Percentiles rank a stretch among this genome's conserved stretches.
Conservation (phyloP, 768 basidiomycete genomes). For the Suillus sp. region DNA sequence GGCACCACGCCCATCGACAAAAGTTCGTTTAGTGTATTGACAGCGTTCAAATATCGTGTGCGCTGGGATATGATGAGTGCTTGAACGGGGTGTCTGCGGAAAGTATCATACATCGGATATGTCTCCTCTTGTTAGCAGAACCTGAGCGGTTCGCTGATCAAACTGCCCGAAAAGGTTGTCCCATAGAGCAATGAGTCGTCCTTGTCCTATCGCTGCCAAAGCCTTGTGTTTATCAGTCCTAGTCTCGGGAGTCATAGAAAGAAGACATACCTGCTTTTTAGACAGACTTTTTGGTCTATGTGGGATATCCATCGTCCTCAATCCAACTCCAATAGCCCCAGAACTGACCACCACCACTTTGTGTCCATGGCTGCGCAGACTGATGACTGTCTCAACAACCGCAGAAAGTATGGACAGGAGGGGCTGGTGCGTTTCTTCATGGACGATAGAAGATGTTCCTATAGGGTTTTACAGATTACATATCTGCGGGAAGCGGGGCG, state of each 20-base stretch:
- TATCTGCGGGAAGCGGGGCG: constrained; percentile 12
- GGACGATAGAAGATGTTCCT: constrained; percentile 96
- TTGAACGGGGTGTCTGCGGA: constrained; percentile 10
- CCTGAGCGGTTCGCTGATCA: constrained; percentile 94
- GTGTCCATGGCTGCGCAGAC: constrained; percentile 79
- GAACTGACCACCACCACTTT: constrained; percentile 95
- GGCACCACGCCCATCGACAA: constrained; percentile 94
- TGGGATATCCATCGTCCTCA: constrained; percentile 87
- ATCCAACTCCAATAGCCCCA: constrained; percentile 95
- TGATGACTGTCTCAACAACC: constrained; percentile 86
- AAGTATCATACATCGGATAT: constrained; percentile 81
- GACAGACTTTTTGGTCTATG: constrained; percentile 81
- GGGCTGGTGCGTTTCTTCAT: constrained; percentile 91
- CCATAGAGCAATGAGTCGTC: constrained; percentile 93
- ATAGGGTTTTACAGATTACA: constrained; percentile 18
- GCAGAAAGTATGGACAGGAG: constrained; percentile 89
- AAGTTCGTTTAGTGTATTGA: constrained; percentile 92
- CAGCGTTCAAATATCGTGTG: constrained; percentile 94
- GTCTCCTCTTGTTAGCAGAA: constrained; percentile 91
- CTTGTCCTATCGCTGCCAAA: constrained; percentile 95
- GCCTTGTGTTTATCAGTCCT: constrained; percentile 57
- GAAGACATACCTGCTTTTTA: constrained; percentile 81
- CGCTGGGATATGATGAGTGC: constrained; percentile 51
- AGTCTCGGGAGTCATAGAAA: constrained; percentile 13
- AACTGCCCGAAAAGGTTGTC: constrained; percentile 95